A percentile compares a stretch with the other conserved stretches of the same genome.
These are phyloP conservation scores for Trichophyton schoenleinii DNA, from an alignment of 2,329 filamentous ascomycete genomes.

Conservation along the genomic window DNA sequence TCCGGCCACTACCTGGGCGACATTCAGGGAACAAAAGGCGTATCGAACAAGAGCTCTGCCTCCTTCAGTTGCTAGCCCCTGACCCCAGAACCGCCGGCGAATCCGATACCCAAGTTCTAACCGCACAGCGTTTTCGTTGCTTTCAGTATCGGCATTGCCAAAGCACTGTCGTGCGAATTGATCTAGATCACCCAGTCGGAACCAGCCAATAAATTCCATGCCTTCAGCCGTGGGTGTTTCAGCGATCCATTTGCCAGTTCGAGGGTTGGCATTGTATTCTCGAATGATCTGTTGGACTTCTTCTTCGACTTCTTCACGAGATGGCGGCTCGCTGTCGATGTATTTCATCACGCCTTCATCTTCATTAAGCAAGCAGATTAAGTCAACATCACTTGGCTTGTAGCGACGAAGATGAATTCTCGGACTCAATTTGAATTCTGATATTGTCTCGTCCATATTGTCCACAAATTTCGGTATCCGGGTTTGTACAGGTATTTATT, in stretches of 20 bases:
- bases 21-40: background rate
- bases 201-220: constrained; percentile 7
- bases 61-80: constrained; percentile 6
- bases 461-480: too few relatives aligned
- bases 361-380: constrained; percentile 4
- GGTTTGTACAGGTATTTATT: too few relatives aligned
- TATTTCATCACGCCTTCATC: constrained; percentile 8
- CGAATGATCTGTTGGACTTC: constrained; percentile 3
- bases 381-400: background rate
- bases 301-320: background rate
- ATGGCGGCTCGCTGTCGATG: background rate
- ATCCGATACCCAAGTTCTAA: constrained; percentile 5
- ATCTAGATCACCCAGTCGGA: background rate
- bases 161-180: background rate
- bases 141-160: background rate
- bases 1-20: background rate
- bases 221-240: background rate
- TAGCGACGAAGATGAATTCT: constrained; percentile 4
- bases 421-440: background rate
- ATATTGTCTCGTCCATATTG: background rate
- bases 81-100: constrained; percentile 7
- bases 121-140: background rate
- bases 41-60: background rate
- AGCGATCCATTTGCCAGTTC: constrained; percentile 6
- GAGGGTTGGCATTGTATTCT: background rate